A percentile compares a stretch with the other conserved stretches of the same genome.
These are phyloP conservation scores for Solanum chilense DNA, from an alignment of 257 asterid genomes.

Conservation along the genomic window DNA sequence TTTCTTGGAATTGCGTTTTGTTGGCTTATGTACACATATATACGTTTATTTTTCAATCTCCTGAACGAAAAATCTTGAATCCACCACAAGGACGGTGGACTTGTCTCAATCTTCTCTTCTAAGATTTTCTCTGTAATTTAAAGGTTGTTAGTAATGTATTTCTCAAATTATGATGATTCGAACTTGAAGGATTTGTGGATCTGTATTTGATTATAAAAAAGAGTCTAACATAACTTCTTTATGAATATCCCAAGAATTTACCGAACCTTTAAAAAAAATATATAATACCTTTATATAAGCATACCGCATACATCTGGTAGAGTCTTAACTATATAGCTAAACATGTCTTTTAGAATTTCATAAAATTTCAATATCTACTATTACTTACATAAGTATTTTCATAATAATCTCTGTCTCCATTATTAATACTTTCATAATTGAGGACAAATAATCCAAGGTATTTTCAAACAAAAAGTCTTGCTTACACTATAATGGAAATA, in stretches of 20 bases:
- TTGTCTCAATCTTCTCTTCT: too few relatives aligned
- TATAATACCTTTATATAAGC: not conserved
- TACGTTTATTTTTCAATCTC: too few relatives aligned
- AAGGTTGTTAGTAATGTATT: not conserved
- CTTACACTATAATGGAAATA: not conserved
- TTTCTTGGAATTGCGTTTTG: too few relatives aligned
- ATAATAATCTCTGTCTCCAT: not conserved
- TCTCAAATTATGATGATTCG: not conserved
- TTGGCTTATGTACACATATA: too few relatives aligned
- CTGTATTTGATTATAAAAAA: not conserved
- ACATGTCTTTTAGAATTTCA: not conserved
- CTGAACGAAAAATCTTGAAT: too few relatives aligned
- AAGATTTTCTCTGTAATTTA: not conserved
- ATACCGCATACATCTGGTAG: not conserved
- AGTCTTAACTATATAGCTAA: too few relatives aligned
- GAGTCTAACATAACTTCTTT: not conserved
- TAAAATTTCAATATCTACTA: not conserved
- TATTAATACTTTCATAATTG: not conserved
- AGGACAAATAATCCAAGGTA: not conserved
- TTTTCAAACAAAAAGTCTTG: not conserved
- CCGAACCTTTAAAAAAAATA: not conserved
- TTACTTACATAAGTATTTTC: not conserved
- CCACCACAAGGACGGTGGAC: too few relatives aligned
- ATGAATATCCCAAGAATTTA: not conserved
- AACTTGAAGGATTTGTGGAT: too few relatives aligned